Base-by-base conservation (phyloP, 2,329 filamentous ascomycete genomes). In the Xylaria multiplex region DNA sequence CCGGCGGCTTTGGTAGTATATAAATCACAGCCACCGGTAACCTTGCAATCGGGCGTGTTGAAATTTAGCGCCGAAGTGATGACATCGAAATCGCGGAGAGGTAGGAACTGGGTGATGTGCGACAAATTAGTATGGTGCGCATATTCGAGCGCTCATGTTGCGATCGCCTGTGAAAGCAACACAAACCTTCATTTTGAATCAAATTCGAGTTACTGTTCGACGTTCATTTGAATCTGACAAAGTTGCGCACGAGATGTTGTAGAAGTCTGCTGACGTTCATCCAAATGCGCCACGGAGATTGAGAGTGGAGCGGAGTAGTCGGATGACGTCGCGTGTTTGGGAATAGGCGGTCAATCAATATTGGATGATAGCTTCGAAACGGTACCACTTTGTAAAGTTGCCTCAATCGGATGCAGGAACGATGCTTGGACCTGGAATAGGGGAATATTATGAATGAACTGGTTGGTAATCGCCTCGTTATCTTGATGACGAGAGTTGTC, bases 1-100 rank as follows among this genome's bases (percentile, higher is more conserved):
- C 94, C 93, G 62, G 95, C 93, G 35, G 96, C 94, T 81, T 99
- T 99, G 30, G 94, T 97, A 9, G 95, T 98, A 84, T 97, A 99
- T 19, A 98, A 86, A 79, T 99, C 96, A 84, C 95, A 98, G 70
- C 93, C 92, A 73, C 96, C 96, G 32, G 93, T 91, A 67, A 99
- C 91, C 72, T 95, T 92, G 77, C 93, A 94, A 78, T 98, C 95
- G 58, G 92, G 89, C 0, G 95, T 97, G 75, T 96, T 93, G 84
- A 98, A 98, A 78, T 97, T 98, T 77, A 99, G 89, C 69, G 95
- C 92, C 81, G 91, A 91, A 67, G 93, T 95, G 72, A 98, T 92
- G 79, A 91, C 89, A 79, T 98, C 94, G 77, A 98, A 94, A 72
- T 96, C 92, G 79, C 90, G 90, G 69, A 97, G 87, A 67, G 95